Evolutionary conservation across 1,139 yeast species (phyloP), one percentile per base, ranked within the genome.

Genomic region (Protomyces macrosporus): DNA sequence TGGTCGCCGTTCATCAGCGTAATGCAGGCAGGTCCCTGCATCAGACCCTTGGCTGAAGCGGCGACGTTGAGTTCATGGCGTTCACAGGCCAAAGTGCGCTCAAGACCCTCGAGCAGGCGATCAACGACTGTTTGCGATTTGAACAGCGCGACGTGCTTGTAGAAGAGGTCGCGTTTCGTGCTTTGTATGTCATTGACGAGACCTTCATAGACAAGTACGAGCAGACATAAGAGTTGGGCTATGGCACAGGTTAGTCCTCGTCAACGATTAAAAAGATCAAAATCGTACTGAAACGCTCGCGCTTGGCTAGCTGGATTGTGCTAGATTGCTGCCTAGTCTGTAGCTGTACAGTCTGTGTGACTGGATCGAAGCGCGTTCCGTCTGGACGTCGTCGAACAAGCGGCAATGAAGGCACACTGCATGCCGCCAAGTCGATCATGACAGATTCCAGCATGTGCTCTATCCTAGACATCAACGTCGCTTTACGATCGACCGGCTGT

Each of bases 31-130:
- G 77, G 71, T 0, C 85, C 85, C 65, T 72, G 80, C 12, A 85
- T 72, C 39, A 85, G 73, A 0, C 91, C 90, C 71, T 85, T 86
- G 60, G 84, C 88, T 2, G 87, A 77, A 0, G 90, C 84, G 33
- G 77, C 77, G 9, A 85, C 78, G 40, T 80, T 79, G 30, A 86
- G 70, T 68, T 74, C 70, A 70, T 72, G 58, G 32, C 54, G 54
- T 10, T 9, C 7, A 4, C 67, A 69, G 2, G 67, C 67, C 6
- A 76, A 59, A 2, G 72, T 60, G 4, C 64, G 37, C 3, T 73
- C 69, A 9, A 77, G 58, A 39, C 67, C 68, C n/a, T 76, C 78
- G 1, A 87, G 68, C 1, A 78, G 70, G 0, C 70, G 64, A 64
- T 82, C 82, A 1, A 85, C 83, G 4, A 68, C 72, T 0, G 68